These are phyloP conservation scores for Erodium trifolium DNA, from an alignment of 441 rosid species.

Conservation along the genomic window DNA sequence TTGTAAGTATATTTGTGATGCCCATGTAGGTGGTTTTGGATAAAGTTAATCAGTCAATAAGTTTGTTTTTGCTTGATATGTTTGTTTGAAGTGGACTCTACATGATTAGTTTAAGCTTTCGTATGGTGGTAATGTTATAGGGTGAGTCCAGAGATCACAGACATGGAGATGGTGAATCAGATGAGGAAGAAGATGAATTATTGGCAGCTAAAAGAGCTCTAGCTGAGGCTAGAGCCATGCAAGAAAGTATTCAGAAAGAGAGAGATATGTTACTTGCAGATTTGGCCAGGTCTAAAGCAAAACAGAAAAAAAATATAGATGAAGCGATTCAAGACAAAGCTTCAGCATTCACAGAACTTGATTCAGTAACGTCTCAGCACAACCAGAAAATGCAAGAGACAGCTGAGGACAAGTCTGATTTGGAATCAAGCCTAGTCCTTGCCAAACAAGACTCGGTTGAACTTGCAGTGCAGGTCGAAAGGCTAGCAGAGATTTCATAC, in stretches of 20 bases:
- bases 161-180: background rate
- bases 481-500: constrained; percentile 37
- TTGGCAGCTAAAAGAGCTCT: constrained; percentile 28
- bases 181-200: constrained; percentile 22
- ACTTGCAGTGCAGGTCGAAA: constrained; percentile 48
- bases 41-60: too few relatives aligned
- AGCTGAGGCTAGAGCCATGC: constrained; percentile 28
- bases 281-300: constrained; percentile 27
- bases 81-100: too few relatives aligned
- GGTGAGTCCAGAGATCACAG: constrained; percentile 20
- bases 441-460: constrained; percentile 40
- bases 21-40: too few relatives aligned
- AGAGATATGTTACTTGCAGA: constrained; percentile 35
- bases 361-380: constrained; percentile 28
- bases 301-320: constrained; percentile 32
- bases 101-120: too few relatives aligned
- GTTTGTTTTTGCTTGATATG: too few relatives aligned
- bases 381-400: constrained; percentile 33
- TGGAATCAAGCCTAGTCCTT: constrained; percentile 36
- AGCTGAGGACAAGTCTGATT: constrained; percentile 27
- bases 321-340: constrained; percentile 32
- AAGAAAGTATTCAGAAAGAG: constrained; percentile 29
- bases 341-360: constrained; percentile 30
- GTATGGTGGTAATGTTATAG: constrained; percentile 17
- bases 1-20: background rate